Conservation (phyloP, 2,329 filamentous ascomycete genomes). For the Xylariales sp. region DNA sequence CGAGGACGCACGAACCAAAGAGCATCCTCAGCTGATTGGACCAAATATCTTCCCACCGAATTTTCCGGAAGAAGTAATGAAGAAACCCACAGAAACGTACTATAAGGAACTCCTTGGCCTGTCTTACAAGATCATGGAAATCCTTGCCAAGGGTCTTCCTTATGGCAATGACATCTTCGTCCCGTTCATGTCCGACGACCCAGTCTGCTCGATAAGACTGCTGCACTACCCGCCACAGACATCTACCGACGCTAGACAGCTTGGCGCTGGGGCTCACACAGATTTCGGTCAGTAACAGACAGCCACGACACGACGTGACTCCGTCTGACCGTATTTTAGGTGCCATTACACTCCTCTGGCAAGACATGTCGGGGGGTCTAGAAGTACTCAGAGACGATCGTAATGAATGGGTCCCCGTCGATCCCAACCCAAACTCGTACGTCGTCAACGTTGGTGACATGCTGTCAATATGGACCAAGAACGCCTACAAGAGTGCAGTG, state of each 20-base stretch:
- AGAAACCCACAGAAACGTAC: conserved; percentile 16
- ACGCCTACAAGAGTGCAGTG: conserved; percentile 16
- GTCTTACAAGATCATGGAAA: conserved; percentile 16
- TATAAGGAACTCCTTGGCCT: conserved; percentile 14
- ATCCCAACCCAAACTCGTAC: conserved; percentile 16
- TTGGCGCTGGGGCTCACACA: conserved; percentile 20
- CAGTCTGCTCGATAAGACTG: conserved; percentile 16
- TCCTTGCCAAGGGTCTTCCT: conserved; percentile 18
- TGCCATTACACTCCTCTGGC: conserved; percentile 21
- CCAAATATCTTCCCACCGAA: conserved; percentile 17
- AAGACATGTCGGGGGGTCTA: conserved; percentile 17
- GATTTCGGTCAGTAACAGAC: conserved; percentile 17
- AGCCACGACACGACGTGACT: no score
- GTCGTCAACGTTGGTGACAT: conserved; percentile 23
- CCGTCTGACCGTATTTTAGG: no score
- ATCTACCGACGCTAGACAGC: conserved; percentile 14
- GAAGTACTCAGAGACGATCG: conserved; percentile 15
- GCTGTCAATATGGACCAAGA: conserved; percentile 18
- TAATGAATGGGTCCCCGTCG: conserved; percentile 14
- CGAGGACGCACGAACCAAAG: conserved; percentile 13
- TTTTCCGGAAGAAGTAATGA: conserved; percentile 13
- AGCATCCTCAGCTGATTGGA: conserved; percentile 17
- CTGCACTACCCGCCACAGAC: conserved; percentile 20
- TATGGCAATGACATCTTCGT: conserved; percentile 18
- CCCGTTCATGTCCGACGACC: conserved; percentile 18